Evolutionary conservation across 2,329 filamentous ascomycete species (phyloP), one percentile per base, ranked within the genome.

Genomic region (Botrytis fragariae): DNA sequence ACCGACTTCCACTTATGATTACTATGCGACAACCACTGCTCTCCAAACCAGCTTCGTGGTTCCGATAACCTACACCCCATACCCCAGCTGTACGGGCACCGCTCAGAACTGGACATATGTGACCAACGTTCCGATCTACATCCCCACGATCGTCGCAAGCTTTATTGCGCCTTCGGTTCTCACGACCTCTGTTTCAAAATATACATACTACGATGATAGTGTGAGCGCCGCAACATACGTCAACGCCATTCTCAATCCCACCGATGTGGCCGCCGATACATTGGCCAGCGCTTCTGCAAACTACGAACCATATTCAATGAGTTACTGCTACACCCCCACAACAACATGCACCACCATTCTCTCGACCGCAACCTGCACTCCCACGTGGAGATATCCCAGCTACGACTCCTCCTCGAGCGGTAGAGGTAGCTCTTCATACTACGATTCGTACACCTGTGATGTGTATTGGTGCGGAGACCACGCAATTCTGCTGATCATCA

Each of bases 401-500:
- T 42, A n/a, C 22, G 20, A 63, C 14, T 63, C 35, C 61, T 20
- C 61, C 4, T 22, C 10, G 25, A 20, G 44, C 18, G 8, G 44
- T 0, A 9, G 44, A 0, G 44, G 20, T 22, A 54, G 48, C 25
- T 54, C 25, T n/a, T n/a, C 48, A 16, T 54, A 14, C 48, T n/a
- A 54, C 25, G 48, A 54, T n/a, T 54, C 12, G 25, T 54, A 54
- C 48, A 12, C 72, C 75, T 12, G 73, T 61, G 37, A 73, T 54
- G 0, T 14, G 61, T 22, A 60, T 61, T 16, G 72, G 72, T 57
- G 73, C 72, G 18, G 63, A 67, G 6, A 69, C 75, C 1, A 74
- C 75, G n/a, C 70, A 48, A 6, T 65, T 5, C 59, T 63, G 70
- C 3, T 76, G 72, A 39, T 45, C 29, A 1, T n/a, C 74, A 39